A percentile compares a stretch with the other conserved stretches of the same genome.
Evolutionary conservation across 2,329 filamentous ascomycete species (phyloP).

Genomic region (Calonectria multiphialidica): DNA sequence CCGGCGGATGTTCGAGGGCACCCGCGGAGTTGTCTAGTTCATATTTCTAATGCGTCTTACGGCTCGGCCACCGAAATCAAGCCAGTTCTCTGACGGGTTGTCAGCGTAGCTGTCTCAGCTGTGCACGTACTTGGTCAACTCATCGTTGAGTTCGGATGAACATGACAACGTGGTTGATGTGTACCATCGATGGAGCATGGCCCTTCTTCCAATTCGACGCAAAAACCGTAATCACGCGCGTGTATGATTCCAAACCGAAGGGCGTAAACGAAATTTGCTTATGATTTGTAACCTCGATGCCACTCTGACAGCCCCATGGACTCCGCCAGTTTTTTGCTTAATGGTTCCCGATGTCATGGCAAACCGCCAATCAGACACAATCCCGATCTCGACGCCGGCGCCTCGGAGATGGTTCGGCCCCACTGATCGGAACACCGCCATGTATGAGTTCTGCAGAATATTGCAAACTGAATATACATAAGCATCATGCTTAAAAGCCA

Average conservation of each 20-base stretch:
- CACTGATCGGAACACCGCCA: neutral
- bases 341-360: neutral
- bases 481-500: too few relatives aligned
- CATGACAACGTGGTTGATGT: neutral
- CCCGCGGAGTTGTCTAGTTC: neutral
- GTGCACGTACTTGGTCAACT: too few relatives aligned
- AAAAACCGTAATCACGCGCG: neutral
- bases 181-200: neutral
- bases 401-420: slow-evolving; percentile 1
- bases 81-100: neutral
- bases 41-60: neutral
- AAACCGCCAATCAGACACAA: neutral
- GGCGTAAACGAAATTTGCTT: neutral
- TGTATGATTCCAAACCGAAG: neutral
- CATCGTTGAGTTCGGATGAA: neutral
- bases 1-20: neutral
- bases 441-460: neutral
- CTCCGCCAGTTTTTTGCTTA: neutral
- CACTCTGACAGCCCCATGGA: neutral
- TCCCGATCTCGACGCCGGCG: neutral
- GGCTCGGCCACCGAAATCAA: neutral
- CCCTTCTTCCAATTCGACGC: neutral
- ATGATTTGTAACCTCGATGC: neutral
- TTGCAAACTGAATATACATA: neutral
- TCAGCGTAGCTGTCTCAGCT: neutral